A percentile compares a stretch with the other conserved stretches of the same genome.
phyloP scores from a whole-genome alignment of 108 stramenopile genomes.

The Nitzschia sp. region DNA sequence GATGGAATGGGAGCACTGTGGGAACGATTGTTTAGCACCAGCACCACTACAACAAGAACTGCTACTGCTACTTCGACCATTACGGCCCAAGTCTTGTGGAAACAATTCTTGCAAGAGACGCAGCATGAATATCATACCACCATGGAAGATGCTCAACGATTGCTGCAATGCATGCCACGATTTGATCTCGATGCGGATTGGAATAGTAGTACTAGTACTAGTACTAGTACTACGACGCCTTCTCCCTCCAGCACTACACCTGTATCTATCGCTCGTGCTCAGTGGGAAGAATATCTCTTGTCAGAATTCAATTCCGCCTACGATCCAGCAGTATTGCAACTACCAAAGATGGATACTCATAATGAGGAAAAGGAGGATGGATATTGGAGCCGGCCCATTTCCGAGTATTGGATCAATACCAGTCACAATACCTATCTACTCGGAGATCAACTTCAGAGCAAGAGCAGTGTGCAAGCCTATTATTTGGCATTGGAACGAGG shows the following conservation, averaged over 20 bases:
- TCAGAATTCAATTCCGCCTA: conserved; percentile 58
- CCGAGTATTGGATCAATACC: conserved; percentile 92
- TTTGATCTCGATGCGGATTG: conserved; percentile 43
- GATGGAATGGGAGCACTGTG: conserved; percentile 32
- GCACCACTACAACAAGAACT: too few species aligned
- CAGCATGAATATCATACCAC: conserved; percentile 65
- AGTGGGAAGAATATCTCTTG: conserved; percentile 60
- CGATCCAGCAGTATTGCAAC: conserved; percentile 62
- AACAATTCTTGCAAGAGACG: conserved; percentile 43
- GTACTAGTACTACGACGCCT: background rate
- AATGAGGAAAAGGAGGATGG: conserved; percentile 21
- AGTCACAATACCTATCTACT: conserved; percentile 97
- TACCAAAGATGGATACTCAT: too few species aligned
- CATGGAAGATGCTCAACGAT: conserved; percentile 41
- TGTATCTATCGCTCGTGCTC: conserved; percentile 3
- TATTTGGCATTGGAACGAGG: conserved; percentile 74
- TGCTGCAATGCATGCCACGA: conserved; percentile 49
- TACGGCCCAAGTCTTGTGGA: conserved; percentile 46
- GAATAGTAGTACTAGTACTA: background rate
- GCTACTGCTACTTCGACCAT: conserved; percentile 40
- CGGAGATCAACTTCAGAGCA: conserved; percentile 89
- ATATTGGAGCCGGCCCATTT: conserved; percentile 69
- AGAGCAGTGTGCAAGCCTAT: conserved; percentile 80
- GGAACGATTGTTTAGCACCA: conserved; percentile 52
- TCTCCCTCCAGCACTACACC: background rate